Percentiles rank a stretch among this genome's conserved stretches.
These are phyloP conservation scores for Melanomma pulvis-pyrius DNA, from an alignment of 495 filamentous ascomycete genomes.

Conservation along the genomic window DNA sequence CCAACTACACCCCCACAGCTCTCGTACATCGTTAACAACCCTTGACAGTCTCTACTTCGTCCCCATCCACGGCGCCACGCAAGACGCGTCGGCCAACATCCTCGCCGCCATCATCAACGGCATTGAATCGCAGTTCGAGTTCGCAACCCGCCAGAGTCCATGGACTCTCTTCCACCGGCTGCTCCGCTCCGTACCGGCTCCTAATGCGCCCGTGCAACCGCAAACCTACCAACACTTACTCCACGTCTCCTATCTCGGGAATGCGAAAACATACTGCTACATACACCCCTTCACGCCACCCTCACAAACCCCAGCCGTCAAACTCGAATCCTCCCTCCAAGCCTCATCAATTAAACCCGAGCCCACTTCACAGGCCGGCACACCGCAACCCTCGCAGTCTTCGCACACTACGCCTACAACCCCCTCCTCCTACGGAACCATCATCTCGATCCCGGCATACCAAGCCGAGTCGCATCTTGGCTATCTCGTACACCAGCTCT, in stretches of 20 bases:
- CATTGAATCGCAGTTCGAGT: slow-evolving; percentile 17
- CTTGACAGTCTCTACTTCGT: slow-evolving; percentile 25
- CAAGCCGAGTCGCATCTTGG: slow-evolving; percentile 11
- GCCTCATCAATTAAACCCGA: neutral
- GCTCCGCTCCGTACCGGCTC: slow-evolving; percentile 25
- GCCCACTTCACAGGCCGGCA: neutral
- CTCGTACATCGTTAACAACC: neutral
- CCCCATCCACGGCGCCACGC: slow-evolving; percentile 5
- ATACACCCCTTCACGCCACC: slow-evolving; percentile 6
- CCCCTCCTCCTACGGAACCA: neutral
- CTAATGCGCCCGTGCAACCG: neutral
- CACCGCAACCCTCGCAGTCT: neutral
- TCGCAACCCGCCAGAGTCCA: slow-evolving; percentile 5
- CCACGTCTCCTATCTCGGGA: slow-evolving; percentile 8
- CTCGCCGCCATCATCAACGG: slow-evolving; percentile 8
- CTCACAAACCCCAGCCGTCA: neutral
- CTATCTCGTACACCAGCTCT: neutral
- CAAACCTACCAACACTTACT: slow-evolving; percentile 20
- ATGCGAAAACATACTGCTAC: slow-evolving; percentile 16
- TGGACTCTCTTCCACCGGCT: slow-evolving; percentile 22
- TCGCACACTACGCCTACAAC: neutral
- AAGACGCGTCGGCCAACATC: slow-evolving; percentile 7
- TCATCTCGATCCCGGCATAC: slow-evolving; percentile 18
- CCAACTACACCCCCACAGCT: neutral
- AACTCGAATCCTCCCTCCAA: neutral